Base-by-base conservation (phyloP, 176 grass and related monocot species). In the Oryza australiensis region DNA sequence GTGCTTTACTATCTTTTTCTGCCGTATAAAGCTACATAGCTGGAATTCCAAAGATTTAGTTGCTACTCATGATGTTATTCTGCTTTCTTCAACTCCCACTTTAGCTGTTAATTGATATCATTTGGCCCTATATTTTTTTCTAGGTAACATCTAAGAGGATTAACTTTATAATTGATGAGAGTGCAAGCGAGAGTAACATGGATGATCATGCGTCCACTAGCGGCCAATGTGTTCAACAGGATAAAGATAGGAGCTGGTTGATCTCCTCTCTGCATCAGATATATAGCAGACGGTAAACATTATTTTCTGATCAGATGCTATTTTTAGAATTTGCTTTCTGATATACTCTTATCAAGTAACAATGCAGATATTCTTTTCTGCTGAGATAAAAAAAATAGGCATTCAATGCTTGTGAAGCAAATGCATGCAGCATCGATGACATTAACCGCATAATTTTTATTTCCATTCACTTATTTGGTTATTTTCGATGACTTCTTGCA, bases 121-220 rank as follows among this genome's bases (percentile, higher is more conserved):
- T 77, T 53, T 66, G 3, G 26, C 62, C 29, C 60, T 81, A 28
- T 83, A 77, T 79, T 83, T 85, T 84, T 5, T 79, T 87, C 43
- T 77, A 98, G 96, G 90, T 98, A 77, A 98, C 96, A 65, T 93
- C 96, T 84, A 98, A 95, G 88, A 89, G 96, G 85, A 93, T 98
- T 85, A 98, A 93, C 75, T 98, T 98, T 86, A 90, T 95, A 77
- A 83, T 98, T 77, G 87, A 88, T 78, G 92, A 93, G 59, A 62
- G 48, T 87, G 77, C 80, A 75, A 92, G 69, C 73, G 82, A 90
- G 33, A 75, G 7, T 87, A 82, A 64, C 53, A 64, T 89, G 51
- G 89, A 91, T 53, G 90, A 90, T 84, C 75, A 34, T 51, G 68
- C 88, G 49, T 85, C 86, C 78, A 79, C 85, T 85, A 87, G 81